Percentiles rank a stretch among this genome's conserved stretches.
Evolutionary conservation across 2,329 filamentous ascomycete species (phyloP).

Genomic region (Penicillium digitatum): DNA sequence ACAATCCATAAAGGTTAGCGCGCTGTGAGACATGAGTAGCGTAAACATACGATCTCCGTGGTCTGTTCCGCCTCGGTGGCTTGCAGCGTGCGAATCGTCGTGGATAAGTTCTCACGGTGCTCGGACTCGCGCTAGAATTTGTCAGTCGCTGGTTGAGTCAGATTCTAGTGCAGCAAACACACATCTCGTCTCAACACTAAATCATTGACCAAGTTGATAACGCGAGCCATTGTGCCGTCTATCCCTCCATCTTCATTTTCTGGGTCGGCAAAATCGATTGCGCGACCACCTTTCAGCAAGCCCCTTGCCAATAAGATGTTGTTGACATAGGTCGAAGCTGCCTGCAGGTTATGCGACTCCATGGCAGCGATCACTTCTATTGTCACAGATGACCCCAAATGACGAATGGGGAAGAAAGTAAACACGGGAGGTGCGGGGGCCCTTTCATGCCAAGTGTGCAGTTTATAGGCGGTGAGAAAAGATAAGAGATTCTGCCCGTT

Average conservation of each 20-base stretch:
- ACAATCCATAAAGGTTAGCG: neutral
- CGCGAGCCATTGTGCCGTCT: slow-evolving; percentile 70
- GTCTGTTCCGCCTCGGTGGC: slow-evolving; percentile 71
- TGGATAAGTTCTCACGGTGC: slow-evolving; percentile 76
- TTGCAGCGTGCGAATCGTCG: slow-evolving; percentile 71
- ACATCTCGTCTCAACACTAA: slow-evolving; percentile 86
- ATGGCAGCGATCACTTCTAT: slow-evolving; percentile 29
- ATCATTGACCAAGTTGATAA: slow-evolving; percentile 93
- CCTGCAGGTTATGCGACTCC: slow-evolving; percentile 52
- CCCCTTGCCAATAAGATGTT: slow-evolving; percentile 63
- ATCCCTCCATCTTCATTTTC: slow-evolving; percentile 57
- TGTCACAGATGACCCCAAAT: slow-evolving; percentile 14
- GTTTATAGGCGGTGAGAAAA: slow-evolving; percentile 3
- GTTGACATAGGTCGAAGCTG: slow-evolving; percentile 62
- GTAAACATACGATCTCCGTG: slow-evolving; percentile 57
- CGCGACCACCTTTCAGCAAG: slow-evolving; percentile 54
- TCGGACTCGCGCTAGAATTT: slow-evolving; percentile 72
- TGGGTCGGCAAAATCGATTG: slow-evolving; percentile 75
- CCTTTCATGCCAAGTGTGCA: slow-evolving; percentile 22
- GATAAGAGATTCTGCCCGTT: slow-evolving; percentile 4
- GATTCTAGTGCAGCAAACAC: slow-evolving; percentile 35
- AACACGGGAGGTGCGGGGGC: slow-evolving; percentile 33
- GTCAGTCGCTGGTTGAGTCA: slow-evolving; percentile 9
- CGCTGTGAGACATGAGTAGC: neutral
- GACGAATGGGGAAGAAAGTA: slow-evolving; percentile 45